Base-by-base conservation (phyloP, 169 alveolate species). In the Eimeria sp. region DNA sequence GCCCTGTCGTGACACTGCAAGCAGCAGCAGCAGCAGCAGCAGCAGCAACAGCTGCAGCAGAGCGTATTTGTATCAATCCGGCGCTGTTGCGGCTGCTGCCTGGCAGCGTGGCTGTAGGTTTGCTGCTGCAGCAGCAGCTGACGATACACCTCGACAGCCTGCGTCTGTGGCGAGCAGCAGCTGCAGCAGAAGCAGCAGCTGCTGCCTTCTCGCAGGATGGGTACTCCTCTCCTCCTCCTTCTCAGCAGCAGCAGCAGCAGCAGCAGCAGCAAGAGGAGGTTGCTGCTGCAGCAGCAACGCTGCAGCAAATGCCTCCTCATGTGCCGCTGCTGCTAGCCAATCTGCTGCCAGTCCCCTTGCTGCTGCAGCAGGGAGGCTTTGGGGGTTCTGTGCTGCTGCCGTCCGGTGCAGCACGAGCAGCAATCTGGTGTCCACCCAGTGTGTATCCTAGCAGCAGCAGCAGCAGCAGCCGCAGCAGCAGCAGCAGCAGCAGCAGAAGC, bases 41-140 rank as follows among this genome's bases (percentile, higher is more conserved):
- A 43, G 60, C 43, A 25, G 80, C 62, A 37, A 66, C 94, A 64
- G 94, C 94, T 40, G 68, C 83, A 43, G 66, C 80, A 27, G 94
- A n/a, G 43, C 77, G 52, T 11, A 52, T 87, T 60, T 64, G 66
- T 37, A 64, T 66, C n/a, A 9, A 49, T 87, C 66, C 94, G 33
- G 94, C 94, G 56, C 82, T 87, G 37, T 25, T 46, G 9, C 23
- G 40, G n/a, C 77, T 87, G 46, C 52, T 40, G 52, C 78, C 94
- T 20, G 94, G 78, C 30, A 43, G 94, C 23, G 54, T 40, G 11
- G 83, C 82, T 4, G 94, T 87, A 23, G 83, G 83, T 1, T 49
- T 87, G 94, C 82, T 87, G 94, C 94, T 60, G 94, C 94, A 64
- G 94, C 71, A 27, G 82, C 94, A 64, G 83, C 83, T 60, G 94